Conservation (phyloP, 2,329 filamentous ascomycete genomes). For the Sporothrix euskadiensis region DNA sequence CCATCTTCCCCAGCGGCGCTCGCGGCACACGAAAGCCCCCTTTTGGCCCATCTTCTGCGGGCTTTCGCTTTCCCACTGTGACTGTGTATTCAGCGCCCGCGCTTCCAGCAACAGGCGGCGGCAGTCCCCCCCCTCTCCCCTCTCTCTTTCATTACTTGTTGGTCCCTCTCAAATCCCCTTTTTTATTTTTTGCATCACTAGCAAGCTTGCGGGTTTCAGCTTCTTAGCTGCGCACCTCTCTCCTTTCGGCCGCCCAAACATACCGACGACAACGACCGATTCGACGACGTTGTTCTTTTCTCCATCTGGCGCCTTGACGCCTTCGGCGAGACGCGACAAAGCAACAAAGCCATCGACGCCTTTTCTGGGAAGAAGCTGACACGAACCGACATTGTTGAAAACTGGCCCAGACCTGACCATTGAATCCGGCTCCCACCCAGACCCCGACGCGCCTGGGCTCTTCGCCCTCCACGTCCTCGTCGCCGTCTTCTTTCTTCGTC, state of each 20-base stretch:
- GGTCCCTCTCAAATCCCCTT: slow-evolving; percentile 22
- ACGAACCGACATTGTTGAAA: neutral
- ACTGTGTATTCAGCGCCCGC: neutral
- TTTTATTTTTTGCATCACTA: slow-evolving; percentile 24
- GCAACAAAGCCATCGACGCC: neutral
- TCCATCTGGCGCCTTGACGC: slow-evolving; percentile 9
- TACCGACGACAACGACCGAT: slow-evolving; percentile 12
- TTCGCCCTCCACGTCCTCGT: neutral
- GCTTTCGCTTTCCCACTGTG: neutral
- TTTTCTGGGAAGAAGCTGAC: neutral
- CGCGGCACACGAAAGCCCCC: slow-evolving; percentile 3
- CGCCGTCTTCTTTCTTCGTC: neutral
- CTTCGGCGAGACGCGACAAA: slow-evolving; percentile 9
- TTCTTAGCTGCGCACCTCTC: slow-evolving; percentile 24
- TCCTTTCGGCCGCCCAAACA: slow-evolving; percentile 17
- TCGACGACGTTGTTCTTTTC: neutral
- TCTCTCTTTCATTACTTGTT: neutral
- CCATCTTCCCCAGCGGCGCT: neutral
- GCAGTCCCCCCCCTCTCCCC: neutral
- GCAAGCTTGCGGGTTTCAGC: slow-evolving; percentile 29
- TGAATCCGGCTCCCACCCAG: neutral
- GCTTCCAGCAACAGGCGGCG: slow-evolving; percentile 11
- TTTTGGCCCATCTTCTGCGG: slow-evolving; percentile 2
- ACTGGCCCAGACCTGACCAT: neutral
- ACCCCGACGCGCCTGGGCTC: slow-evolving; percentile 13